A percentile compares a stretch with the other conserved stretches of the same genome.
phyloP scores from a whole-genome alignment of 495 filamentous ascomycete species.

The Trichoderma erinaceum region DNA sequence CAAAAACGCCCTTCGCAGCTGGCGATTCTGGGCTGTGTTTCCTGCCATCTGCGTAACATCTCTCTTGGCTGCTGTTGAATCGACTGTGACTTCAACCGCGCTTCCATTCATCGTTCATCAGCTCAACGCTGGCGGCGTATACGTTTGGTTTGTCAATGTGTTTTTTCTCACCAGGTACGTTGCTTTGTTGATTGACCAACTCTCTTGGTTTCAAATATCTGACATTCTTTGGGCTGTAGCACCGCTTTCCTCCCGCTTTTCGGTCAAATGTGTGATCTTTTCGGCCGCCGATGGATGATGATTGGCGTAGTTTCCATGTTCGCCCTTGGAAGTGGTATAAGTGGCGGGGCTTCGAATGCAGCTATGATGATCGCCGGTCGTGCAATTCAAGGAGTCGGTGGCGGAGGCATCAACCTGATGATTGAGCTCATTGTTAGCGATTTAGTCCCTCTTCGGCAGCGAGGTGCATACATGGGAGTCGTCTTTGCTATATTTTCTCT shows the following conservation, averaged over 20 bases:
- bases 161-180: constrained; percentile 55
- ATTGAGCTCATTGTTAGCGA: constrained; percentile 72
- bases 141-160: constrained; percentile 67
- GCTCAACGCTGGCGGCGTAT: constrained; percentile 56
- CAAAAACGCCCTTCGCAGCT: neutral
- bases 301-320: constrained; percentile 62
- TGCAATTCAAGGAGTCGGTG: constrained; percentile 66
- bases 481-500: constrained; percentile 38
- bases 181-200: too few relatives aligned
- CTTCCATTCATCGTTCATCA: constrained; percentile 52
- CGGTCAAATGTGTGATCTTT: constrained; percentile 74
- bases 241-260: constrained; percentile 63
- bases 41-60: neutral
- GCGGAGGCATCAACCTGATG: constrained; percentile 65
- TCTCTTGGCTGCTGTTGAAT: constrained; percentile 45
- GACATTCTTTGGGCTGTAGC: too few relatives aligned
- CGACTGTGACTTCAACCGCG: constrained; percentile 43
- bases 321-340: constrained; percentile 54
- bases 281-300: constrained; percentile 65
- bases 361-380: constrained; percentile 63
- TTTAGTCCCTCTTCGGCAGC: constrained; percentile 32
- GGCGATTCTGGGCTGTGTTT: neutral
- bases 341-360: constrained; percentile 56
- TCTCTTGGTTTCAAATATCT: too few relatives aligned
- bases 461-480: constrained; percentile 25